Percentiles rank a stretch among this genome's conserved stretches.
Evolutionary conservation across 495 filamentous ascomycete species (phyloP).

Genomic region (Trichoderma erinaceum): DNA sequence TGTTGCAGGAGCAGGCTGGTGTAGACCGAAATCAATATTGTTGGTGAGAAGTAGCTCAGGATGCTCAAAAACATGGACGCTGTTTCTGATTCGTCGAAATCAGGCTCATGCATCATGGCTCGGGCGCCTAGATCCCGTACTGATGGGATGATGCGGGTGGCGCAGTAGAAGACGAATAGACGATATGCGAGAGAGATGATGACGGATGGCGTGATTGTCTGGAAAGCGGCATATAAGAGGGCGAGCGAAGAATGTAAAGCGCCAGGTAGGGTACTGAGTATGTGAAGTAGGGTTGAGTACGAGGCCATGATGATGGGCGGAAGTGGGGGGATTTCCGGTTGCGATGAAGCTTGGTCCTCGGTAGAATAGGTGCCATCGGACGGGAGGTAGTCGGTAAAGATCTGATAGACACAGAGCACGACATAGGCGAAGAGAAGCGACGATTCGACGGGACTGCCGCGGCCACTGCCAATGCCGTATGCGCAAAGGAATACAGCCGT

Average conservation of each 20-base stretch:
- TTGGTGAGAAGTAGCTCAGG: slow-evolving; percentile 86
- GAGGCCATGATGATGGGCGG: slow-evolving; percentile 99
- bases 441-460: slow-evolving; percentile 92
- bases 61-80: slow-evolving; percentile 72
- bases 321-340: slow-evolving; percentile 84
- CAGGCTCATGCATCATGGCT: slow-evolving; percentile 74
- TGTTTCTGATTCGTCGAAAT: slow-evolving; percentile 76
- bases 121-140: slow-evolving; percentile 78
- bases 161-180: slow-evolving; percentile 87
- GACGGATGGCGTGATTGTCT: slow-evolving; percentile 89
- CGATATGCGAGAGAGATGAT: slow-evolving; percentile 91
- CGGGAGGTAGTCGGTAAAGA: slow-evolving; percentile 95
- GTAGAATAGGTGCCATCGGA: slow-evolving; percentile 55
- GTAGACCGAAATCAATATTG: slow-evolving; percentile 88
- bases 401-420: slow-evolving; percentile 95
- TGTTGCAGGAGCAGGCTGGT: slow-evolving; percentile 96
- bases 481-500: slow-evolving; percentile 86
- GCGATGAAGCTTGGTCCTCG: slow-evolving; percentile 39
- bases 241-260: slow-evolving; percentile 79
- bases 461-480: slow-evolving; percentile 89
- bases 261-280: slow-evolving; percentile 74
- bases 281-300: slow-evolving; percentile 80
- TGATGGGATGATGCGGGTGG: slow-evolving; percentile 92
- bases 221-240: slow-evolving; percentile 81
- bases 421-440: slow-evolving; percentile 95